phyloP scores from a whole-genome alignment of 345 rosid species.

The Garcia nutans region DNA sequence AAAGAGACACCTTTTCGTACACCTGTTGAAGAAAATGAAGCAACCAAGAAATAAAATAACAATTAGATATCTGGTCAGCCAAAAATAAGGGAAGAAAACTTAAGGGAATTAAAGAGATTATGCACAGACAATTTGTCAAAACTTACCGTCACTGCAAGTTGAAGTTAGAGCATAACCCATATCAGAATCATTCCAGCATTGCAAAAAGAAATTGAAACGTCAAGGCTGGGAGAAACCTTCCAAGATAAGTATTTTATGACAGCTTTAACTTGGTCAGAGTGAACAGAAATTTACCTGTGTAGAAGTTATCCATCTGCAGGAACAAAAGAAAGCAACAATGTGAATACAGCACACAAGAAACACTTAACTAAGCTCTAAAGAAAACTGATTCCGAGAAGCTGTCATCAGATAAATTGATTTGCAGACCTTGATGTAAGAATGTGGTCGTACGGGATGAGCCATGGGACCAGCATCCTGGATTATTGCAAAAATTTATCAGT shows the following conservation, averaged over 20 bases:
- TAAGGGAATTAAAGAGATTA: neutral
- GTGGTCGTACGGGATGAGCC: conserved; percentile 99
- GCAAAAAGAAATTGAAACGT: conserved; percentile 22
- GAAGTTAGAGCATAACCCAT: conserved; percentile 31
- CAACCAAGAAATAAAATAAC: conserved; percentile 24
- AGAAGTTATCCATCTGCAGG: conserved; percentile 95
- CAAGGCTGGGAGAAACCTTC: conserved; percentile 16
- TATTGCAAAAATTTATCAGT: conserved; percentile 5
- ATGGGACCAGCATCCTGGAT: conserved; percentile 96
- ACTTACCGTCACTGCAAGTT: conserved; percentile 82
- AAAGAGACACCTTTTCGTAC: conserved; percentile 75
- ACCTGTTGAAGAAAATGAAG: conserved; percentile 53
- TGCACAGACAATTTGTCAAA: conserved; percentile 3
- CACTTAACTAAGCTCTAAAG: neutral
- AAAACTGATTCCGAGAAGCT: neutral
- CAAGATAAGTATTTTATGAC: conserved; percentile 3
- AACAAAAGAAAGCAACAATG: conserved; percentile 22
- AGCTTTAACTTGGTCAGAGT: conserved; percentile 6
- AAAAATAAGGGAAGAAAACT: conserved; percentile 16
- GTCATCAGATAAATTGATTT: conserved; percentile 5
- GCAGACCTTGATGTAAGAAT: conserved; percentile 94
- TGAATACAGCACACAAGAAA: conserved; percentile 17
- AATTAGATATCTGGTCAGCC: conserved; percentile 22
- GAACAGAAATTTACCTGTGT: conserved; percentile 68
- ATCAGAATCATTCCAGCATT: conserved; percentile 32